These are phyloP conservation scores for Phytophthora agathidicida DNA, from an alignment of 352 stramenopile genomes.

Conservation along the genomic window DNA sequence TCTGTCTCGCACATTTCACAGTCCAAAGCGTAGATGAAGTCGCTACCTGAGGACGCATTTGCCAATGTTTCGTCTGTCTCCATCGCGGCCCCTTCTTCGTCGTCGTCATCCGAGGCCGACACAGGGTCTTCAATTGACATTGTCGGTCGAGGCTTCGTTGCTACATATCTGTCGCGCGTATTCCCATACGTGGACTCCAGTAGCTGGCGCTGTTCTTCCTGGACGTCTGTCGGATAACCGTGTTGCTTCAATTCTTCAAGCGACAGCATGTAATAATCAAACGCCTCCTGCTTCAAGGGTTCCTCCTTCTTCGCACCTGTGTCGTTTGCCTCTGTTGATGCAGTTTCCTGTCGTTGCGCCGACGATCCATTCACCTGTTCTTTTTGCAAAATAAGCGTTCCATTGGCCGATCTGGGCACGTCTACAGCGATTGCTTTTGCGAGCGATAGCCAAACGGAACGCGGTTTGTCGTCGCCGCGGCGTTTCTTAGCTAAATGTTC, in stretches of 20 bases:
- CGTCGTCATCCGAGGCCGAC: conserved; percentile 8
- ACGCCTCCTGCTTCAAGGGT: conserved; percentile 18
- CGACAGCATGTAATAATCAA: conserved; percentile 66
- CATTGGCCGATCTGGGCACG: conserved; percentile 54
- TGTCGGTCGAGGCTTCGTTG: conserved; percentile 47
- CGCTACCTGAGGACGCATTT: conserved; percentile 5
- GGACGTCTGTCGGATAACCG: conserved; percentile 65
- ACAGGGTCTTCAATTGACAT: conserved; percentile 1
- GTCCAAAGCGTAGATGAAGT: conserved; percentile 77
- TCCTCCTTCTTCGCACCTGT: conserved; percentile 3
- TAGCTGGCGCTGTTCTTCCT: conserved; percentile 65
- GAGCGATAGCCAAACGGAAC: conserved; percentile 67
- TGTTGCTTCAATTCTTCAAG: conserved; percentile 74
- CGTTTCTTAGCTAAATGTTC: conserved; percentile 67
- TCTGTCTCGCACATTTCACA: conserved; percentile 93
- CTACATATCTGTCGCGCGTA: conserved; percentile 62
- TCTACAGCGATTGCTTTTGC: conserved; percentile 64
- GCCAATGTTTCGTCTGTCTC: conserved; percentile 29
- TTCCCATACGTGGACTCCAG: conserved; percentile 50
- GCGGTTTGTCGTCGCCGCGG: conserved; percentile 42
- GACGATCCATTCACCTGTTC: conserved; percentile 5
- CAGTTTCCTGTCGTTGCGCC: conserved; percentile 9
- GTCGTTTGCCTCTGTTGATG: conserved; percentile 14
- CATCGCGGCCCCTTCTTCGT: conserved; percentile 30
- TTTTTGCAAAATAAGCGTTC: conserved; percentile 38